phyloP scores from a whole-genome alignment of 352 stramenopile genomes.

The Plasmopara halstedii region DNA sequence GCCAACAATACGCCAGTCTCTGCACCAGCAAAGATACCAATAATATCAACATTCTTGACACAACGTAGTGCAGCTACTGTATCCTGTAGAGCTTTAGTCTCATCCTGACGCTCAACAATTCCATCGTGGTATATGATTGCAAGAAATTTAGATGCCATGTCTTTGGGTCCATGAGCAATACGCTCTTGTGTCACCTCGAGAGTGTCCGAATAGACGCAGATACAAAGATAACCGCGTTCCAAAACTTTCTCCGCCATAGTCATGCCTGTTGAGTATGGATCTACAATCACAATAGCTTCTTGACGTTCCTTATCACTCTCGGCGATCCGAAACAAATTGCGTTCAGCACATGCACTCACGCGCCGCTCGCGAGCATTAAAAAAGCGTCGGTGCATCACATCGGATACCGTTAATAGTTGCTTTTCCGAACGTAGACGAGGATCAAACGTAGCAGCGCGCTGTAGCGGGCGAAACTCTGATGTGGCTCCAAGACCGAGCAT shows the following conservation, averaged over 20 bases:
- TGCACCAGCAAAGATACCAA: conserved; percentile 84
- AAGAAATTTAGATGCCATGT: conserved; percentile 43
- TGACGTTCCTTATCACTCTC: conserved; percentile 26
- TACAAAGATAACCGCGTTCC: conserved; percentile 75
- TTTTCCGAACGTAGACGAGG: conserved; percentile 53
- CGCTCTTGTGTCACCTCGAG: conserved; percentile 65
- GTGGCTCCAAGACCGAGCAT: conserved; percentile 44
- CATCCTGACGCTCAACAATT: conserved; percentile 20
- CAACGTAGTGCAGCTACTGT: conserved; percentile 31
- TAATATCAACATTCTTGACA: conserved; percentile 42
- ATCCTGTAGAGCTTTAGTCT: conserved; percentile 21
- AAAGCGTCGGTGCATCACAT: conserved; percentile 74
- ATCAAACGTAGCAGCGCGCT: conserved; percentile 74
- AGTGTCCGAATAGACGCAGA: conserved; percentile 77
- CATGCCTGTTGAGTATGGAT: conserved; percentile 93
- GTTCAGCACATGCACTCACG: conserved; percentile 23
- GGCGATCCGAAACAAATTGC: conserved; percentile 54
- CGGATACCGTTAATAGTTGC: conserved; percentile 55
- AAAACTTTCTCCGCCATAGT: conserved; percentile 86
- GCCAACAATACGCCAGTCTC: conserved; percentile 91
- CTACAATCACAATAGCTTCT: conserved; percentile 88
- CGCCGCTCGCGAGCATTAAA: conserved; percentile 77
- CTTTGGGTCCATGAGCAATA: conserved; percentile 52
- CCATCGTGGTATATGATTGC: conserved; percentile 72
- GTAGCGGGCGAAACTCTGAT: conserved; percentile 63